These are phyloP conservation scores for Tulasnella calospora DNA, from an alignment of 768 basidiomycete genomes.

Conservation along the genomic window DNA sequence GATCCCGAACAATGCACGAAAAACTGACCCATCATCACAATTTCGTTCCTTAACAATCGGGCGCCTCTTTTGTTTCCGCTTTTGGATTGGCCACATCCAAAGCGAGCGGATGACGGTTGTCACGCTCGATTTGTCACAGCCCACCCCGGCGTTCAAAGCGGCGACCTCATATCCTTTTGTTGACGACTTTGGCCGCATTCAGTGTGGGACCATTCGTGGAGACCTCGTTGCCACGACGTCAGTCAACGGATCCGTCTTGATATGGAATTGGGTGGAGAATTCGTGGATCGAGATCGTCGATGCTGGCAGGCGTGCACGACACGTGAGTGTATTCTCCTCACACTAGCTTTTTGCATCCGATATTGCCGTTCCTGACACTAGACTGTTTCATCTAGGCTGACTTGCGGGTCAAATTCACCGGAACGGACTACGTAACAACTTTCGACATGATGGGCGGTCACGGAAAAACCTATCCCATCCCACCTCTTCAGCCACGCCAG, in stretches of 20 bases:
- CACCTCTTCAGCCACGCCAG: slow-evolving; percentile 7
- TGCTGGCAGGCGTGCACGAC: not conserved
- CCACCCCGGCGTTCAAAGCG: not conserved
- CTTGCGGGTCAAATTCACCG: slow-evolving; percentile 14
- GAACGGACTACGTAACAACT: not conserved
- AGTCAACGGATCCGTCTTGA: not conserved
- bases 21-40: not conserved
- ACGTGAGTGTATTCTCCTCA: not conserved
- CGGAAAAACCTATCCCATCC: not conserved
- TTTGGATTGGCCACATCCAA: not conserved
- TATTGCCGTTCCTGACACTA: not conserved
- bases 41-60: not conserved
- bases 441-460: slow-evolving; percentile 6
- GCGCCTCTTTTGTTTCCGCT: not conserved
- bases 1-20: not conserved
- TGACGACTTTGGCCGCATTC: slow-evolving; percentile 4
- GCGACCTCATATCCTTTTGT: not conserved
- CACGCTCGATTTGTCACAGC: slow-evolving; percentile 10
- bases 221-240: slow-evolving; percentile 11
- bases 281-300: not conserved
- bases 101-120: not conserved
- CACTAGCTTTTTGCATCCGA: not conserved
- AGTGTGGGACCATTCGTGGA: not conserved
- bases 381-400: not conserved
- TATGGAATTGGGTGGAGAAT: slow-evolving; percentile 12